These are phyloP conservation scores for Fusarium setosum DNA, from an alignment of 2,329 filamentous ascomycete species.

Conservation along the genomic window DNA sequence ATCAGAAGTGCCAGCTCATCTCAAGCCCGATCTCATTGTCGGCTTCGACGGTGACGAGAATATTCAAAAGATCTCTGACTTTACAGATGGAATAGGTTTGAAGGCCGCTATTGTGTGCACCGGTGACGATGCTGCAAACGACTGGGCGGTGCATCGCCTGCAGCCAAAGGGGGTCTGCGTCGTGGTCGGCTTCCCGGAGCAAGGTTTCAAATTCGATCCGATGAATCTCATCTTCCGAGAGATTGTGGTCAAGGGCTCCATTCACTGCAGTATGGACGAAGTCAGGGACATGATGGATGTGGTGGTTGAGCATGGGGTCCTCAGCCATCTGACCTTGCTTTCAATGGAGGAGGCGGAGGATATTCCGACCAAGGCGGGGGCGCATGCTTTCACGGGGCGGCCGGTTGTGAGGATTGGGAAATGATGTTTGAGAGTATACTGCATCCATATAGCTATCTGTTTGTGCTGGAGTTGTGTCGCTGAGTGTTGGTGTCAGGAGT, in stretches of 20 bases:
- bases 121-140: slow-evolving; percentile 24
- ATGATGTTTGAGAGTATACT: neutral
- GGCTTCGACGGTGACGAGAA: slow-evolving; percentile 7
- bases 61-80: slow-evolving; percentile 18
- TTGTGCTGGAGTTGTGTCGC: too few relatives aligned
- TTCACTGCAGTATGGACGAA: slow-evolving; percentile 30
- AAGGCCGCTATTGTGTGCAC: slow-evolving; percentile 28
- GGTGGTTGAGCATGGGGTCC: slow-evolving; percentile 17
- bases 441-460: too few relatives aligned
- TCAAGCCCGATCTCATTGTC: slow-evolving; percentile 31
- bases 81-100: slow-evolving; percentile 27
- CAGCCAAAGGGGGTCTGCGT: slow-evolving; percentile 25
- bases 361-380: slow-evolving; percentile 8
- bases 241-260: slow-evolving; percentile 24
- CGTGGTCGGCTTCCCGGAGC: slow-evolving; percentile 25
- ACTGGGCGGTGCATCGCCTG: slow-evolving; percentile 28
- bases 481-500: too few relatives aligned
- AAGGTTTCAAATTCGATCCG: slow-evolving; percentile 31
- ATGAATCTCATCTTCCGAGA: slow-evolving; percentile 27
- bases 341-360: slow-evolving; percentile 25
- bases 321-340: slow-evolving; percentile 25
- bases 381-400: slow-evolving; percentile 11
- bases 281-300: slow-evolving; percentile 22
- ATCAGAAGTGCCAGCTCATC: slow-evolving; percentile 25
- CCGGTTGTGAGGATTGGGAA: slow-evolving; percentile 18